phyloP scores from a whole-genome alignment of 495 filamentous ascomycete species.

The Penicillium silybi region DNA sequence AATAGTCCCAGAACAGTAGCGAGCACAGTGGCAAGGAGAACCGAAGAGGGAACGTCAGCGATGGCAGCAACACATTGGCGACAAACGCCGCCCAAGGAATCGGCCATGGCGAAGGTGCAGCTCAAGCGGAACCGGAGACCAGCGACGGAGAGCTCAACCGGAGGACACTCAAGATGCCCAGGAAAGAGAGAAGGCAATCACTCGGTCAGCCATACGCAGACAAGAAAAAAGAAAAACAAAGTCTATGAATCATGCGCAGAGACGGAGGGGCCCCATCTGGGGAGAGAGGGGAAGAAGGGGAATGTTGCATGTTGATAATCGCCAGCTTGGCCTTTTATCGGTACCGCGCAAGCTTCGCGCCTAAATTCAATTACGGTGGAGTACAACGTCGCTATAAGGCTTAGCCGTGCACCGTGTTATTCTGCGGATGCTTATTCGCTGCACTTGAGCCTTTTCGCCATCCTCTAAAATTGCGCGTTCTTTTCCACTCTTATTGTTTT shows the following conservation, averaged over 20 bases:
- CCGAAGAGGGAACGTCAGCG: constrained; percentile 25
- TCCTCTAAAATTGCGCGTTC: neutral
- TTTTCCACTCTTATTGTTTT: neutral
- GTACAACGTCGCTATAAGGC: neutral
- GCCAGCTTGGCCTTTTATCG: constrained; percentile 44
- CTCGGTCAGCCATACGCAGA: constrained; percentile 35
- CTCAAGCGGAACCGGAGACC: constrained; percentile 4
- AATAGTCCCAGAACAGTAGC: constrained; percentile 33
- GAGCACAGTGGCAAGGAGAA: constrained; percentile 26
- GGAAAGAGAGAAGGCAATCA: constrained; percentile 23
- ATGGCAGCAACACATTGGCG: constrained; percentile 31
- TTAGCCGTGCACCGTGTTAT: neutral
- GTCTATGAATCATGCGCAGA: constrained; percentile 1
- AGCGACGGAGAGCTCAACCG: constrained; percentile 8
- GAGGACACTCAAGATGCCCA: constrained; percentile 21
- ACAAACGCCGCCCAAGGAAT: constrained; percentile 31
- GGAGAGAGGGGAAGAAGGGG: constrained; percentile 4
- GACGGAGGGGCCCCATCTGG: constrained; percentile 5
- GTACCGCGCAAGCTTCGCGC: constrained; percentile 22
- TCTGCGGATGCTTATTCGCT: constrained; percentile 1
- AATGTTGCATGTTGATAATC: constrained; percentile 24
- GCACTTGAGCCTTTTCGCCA: neutral
- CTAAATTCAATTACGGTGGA: constrained; percentile 13
- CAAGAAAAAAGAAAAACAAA: constrained; percentile 9
- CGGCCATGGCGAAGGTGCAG: constrained; percentile 27